Evolutionary conservation across 768 basidiomycete genomes (phyloP).

Genomic region (Pulveroboletus sp.): DNA sequence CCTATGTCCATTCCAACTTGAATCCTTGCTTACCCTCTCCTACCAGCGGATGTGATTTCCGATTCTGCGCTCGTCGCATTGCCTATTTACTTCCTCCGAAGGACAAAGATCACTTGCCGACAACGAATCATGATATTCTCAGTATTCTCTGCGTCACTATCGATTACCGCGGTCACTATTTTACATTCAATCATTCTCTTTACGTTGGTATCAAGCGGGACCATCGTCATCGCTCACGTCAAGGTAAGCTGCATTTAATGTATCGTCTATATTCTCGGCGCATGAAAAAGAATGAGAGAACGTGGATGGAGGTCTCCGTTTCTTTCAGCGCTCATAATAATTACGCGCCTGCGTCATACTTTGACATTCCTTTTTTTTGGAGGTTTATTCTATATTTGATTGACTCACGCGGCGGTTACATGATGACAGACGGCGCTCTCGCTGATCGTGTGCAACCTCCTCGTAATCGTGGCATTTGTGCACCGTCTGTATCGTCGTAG

Average conservation of each 20-base stretch:
- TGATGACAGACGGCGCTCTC: slow-evolving; percentile 17
- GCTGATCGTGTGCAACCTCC: slow-evolving; percentile 23
- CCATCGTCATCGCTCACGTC: slow-evolving; percentile 18
- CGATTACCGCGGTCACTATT: slow-evolving; percentile 18
- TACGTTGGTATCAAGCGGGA: background rate
- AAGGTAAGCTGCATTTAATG: slow-evolving; percentile 13
- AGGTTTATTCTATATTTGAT: too few species aligned
- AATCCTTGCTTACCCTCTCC: background rate
- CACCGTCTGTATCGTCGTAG: slow-evolving; percentile 13
- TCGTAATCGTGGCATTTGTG: slow-evolving; percentile 23
- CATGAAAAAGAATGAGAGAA: background rate
- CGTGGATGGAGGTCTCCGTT: background rate
- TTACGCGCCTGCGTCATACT: too few species aligned
- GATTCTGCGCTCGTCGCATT: slow-evolving; percentile 17
- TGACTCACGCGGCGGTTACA: background rate
- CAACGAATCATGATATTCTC: slow-evolving; percentile 17
- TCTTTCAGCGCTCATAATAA: background rate
- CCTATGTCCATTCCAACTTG: background rate
- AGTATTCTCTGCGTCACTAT: slow-evolving; percentile 17
- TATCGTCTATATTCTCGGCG: background rate
- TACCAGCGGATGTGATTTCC: slow-evolving; percentile 19
- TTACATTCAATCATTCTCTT: slow-evolving; percentile 13
- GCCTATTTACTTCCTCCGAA: slow-evolving; percentile 12
- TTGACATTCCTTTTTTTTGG: background rate
- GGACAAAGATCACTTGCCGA: slow-evolving; percentile 1